Base-by-base conservation (phyloP, 257 asterid species). In the Capsicum baccatum region DNA sequence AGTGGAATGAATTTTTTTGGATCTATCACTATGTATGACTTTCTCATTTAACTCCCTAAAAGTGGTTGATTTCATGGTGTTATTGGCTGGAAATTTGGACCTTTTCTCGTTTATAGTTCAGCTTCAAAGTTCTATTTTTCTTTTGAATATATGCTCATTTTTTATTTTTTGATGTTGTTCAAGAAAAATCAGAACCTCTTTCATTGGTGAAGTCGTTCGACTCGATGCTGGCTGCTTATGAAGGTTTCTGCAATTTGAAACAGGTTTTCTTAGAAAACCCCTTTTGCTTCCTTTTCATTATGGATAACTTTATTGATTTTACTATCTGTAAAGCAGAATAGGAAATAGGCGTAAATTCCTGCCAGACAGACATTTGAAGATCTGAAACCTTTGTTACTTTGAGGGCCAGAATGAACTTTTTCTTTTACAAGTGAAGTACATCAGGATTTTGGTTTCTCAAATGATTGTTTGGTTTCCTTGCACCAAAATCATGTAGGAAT, bases 161-260 rank as follows among this genome's bases (percentile, higher is more conserved):
- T 39, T 39, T 2, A 39, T 2, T 39, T 39, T 39, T 76, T 52
- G 59, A 13, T 76, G 11, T 50, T 74, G 80, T 76, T 76, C 92
- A 83, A 88, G 94, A 90, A 71, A 88, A 90, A 74, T 86, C 92
- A 82, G 85, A 52, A 55, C 91, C 93, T 87, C 88, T 95, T 88
- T 85, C 94, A 83, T 84, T 92, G 66, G 97, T 92, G 90, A 92
- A 92, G 92, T 74, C 88, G 13, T 92, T 95, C 84, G 97, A 95
- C 83, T 90, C 96, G 4, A 86, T 95, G 84, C 90, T 94, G 83
- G 91, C 94, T 69, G 98, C 97, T 80, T 95, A 94, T 81, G 94
- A 95, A 84, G 98, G 98, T 69, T 94, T 95, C 92, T 95, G 98
- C 84, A 92, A 89, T 86, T 90, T 95, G 50, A 95, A 91, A 84